Conservation (phyloP, 2,329 filamentous ascomycete genomes). For the Fusarium sp. region DNA sequence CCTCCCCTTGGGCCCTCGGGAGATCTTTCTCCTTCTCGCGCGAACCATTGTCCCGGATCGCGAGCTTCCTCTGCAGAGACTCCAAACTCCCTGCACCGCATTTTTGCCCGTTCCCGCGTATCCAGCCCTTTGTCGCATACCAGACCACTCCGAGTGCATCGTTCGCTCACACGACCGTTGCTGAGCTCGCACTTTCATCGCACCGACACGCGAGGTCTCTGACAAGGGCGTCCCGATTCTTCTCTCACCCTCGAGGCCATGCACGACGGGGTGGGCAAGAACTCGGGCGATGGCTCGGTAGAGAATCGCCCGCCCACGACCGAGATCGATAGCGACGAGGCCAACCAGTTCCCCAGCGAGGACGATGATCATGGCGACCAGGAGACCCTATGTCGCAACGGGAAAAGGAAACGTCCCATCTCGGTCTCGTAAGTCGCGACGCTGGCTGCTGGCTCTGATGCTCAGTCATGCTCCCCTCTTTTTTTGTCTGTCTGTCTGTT, state of each 20-base stretch:
- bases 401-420: slow-evolving; percentile 70
- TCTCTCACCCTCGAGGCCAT: slow-evolving; percentile 26
- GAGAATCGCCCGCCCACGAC: slow-evolving; percentile 47
- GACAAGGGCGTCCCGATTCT: slow-evolving; percentile 24
- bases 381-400: slow-evolving; percentile 43
- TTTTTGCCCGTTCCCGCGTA: slow-evolving; percentile 19
- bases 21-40: slow-evolving; percentile 36
- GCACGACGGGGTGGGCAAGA: slow-evolving; percentile 42
- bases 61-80: slow-evolving; percentile 30
- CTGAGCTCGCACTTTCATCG: slow-evolving; percentile 33
- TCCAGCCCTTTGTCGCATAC: slow-evolving; percentile 19
- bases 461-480: neutral
- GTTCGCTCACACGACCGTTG: slow-evolving; percentile 14
- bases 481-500: slow-evolving; percentile 1
- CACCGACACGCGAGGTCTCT: slow-evolving; percentile 24
- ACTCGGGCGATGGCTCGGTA: slow-evolving; percentile 42
- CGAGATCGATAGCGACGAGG: slow-evolving; percentile 61
- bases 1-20: slow-evolving; percentile 34
- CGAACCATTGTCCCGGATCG: slow-evolving; percentile 37
- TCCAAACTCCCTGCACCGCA: slow-evolving; percentile 12
- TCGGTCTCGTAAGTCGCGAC: slow-evolving; percentile 64
- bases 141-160: slow-evolving; percentile 4
- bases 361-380: slow-evolving; percentile 61
- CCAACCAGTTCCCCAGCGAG: slow-evolving; percentile 44
- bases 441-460: neutral